These are phyloP conservation scores for Nakazawaea populi DNA, from an alignment of 805 yeast species.

Conservation along the genomic window DNA sequence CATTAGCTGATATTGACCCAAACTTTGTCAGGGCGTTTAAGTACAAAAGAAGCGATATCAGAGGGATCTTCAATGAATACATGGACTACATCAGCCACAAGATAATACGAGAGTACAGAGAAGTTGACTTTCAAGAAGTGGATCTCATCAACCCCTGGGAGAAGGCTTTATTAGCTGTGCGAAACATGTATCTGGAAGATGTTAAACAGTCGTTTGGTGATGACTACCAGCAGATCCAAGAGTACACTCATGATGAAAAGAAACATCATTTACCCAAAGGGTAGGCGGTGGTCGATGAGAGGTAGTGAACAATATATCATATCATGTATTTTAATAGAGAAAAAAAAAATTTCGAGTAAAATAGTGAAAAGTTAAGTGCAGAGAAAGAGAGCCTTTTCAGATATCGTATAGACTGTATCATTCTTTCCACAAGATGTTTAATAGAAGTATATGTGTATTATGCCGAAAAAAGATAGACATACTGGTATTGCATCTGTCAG, in stretches of 20 bases:
- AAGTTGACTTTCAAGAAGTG: background rate
- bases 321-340: background rate
- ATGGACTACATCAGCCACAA: slow-evolving; percentile 2
- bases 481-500: background rate
- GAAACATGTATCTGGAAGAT: slow-evolving; percentile 8
- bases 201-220: background rate
- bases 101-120: background rate
- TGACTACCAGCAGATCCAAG: background rate
- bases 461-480: background rate
- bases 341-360: background rate
- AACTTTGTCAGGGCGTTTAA: background rate
- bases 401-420: no score
- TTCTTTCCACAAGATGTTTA: background rate
- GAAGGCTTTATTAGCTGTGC: background rate
- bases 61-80: background rate
- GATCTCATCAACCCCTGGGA: slow-evolving; percentile 7
- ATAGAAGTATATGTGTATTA: background rate
- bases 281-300: background rate
- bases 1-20: background rate
- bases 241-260: background rate
- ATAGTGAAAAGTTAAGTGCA: background rate
- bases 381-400: no score
- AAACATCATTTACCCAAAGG: background rate
- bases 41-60: background rate
- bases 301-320: background rate